These are phyloP conservation scores for Protomyces pachydermus DNA, from an alignment of 1,139 yeast species.

Conservation along the genomic window DNA sequence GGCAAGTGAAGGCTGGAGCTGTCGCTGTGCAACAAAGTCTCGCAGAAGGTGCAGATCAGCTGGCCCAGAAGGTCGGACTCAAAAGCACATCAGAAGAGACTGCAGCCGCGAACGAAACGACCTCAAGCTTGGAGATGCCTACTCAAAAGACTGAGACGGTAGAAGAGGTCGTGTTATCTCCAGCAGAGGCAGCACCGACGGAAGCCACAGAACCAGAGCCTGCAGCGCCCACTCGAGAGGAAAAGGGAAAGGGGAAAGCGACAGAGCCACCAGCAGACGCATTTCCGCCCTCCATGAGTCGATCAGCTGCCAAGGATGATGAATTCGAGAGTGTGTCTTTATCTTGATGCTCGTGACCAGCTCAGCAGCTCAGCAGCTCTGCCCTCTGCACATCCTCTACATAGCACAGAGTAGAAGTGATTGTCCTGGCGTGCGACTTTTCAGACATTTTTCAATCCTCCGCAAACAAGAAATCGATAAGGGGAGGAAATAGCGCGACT, in stretches of 20 bases:
- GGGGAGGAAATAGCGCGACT: too few relatives aligned
- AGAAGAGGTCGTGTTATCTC: background rate
- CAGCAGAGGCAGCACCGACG: background rate
- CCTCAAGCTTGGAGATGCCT: background rate
- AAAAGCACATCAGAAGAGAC: background rate
- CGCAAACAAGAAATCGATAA: too few relatives aligned
- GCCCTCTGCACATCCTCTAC: too few relatives aligned
- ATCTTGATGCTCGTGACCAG: background rate
- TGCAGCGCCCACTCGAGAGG: background rate
- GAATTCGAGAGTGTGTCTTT: background rate
- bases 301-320: background rate
- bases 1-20: background rate
- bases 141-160: background rate
- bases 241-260: background rate
- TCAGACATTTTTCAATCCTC: too few relatives aligned
- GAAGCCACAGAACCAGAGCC: background rate
- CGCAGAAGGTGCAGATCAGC: background rate
- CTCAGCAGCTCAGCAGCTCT: too few relatives aligned
- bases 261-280: background rate
- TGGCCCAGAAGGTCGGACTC: background rate
- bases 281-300: background rate
- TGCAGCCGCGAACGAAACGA: background rate
- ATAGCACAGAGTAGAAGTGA: too few relatives aligned
- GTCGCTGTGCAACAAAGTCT: background rate
- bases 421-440: too few relatives aligned